A percentile compares a stretch with the other conserved stretches of the same genome.
phyloP scores from a whole-genome alignment of 768 basidiomycete species.

The Terana coerulea region DNA sequence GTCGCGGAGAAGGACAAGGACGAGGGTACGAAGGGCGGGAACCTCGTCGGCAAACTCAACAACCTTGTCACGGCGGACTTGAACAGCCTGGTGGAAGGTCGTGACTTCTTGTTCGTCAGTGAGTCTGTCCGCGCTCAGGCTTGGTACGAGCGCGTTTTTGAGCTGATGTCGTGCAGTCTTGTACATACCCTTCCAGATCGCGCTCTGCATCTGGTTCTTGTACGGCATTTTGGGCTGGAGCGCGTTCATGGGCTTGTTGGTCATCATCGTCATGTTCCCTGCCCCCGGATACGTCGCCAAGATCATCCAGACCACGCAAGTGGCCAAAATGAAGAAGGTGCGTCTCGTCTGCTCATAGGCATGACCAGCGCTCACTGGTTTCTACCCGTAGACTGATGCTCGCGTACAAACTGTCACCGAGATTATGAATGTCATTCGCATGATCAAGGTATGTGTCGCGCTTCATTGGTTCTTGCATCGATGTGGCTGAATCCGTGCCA shows the following conservation, averaged over 20 bases:
- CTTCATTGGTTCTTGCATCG: too few relatives aligned
- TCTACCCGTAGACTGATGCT: conserved; percentile 36
- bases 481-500: not conserved
- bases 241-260: conserved; percentile 36
- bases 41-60: conserved; percentile 74
- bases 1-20: not conserved
- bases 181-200: conserved; percentile 27
- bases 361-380: too few relatives aligned
- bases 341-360: not conserved
- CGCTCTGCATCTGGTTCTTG: conserved; percentile 34
- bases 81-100: conserved; percentile 19
- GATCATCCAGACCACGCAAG: conserved; percentile 32
- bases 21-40: conserved; percentile 28
- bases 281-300: conserved; percentile 40
- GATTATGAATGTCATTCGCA: conserved; percentile 37
- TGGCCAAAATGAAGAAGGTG: conserved; percentile 38
- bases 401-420: conserved; percentile 47
- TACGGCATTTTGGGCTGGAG: conserved; percentile 27
- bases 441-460: conserved; percentile 38
- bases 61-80: conserved; percentile 70
- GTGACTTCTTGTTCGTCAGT: conserved; percentile 18
- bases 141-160: not conserved
- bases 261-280: conserved; percentile 39
- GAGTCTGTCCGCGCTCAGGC: not conserved
- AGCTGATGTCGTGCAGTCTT: conserved; percentile 4